Conservation (phyloP, 192 early-diverging fungal genomes). For the Chytriomyces sp. region DNA sequence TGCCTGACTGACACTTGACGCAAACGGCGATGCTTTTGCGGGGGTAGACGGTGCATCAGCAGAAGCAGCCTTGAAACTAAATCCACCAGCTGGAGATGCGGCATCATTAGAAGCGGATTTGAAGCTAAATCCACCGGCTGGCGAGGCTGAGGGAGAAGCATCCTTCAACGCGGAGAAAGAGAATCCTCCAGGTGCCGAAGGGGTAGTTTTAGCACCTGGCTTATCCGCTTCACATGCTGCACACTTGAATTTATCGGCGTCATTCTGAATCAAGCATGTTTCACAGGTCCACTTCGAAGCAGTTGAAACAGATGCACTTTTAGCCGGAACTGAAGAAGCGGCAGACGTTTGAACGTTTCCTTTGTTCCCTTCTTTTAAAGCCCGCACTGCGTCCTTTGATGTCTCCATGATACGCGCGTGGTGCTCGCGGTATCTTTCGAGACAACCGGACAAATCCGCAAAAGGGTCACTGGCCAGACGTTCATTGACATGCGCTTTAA, state of each 20-base stretch:
- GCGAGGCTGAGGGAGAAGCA: no score
- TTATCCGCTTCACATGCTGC: constrained; percentile 2
- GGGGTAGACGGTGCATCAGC: neutral
- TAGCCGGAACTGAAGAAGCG: neutral
- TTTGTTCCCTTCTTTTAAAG: constrained; percentile 7
- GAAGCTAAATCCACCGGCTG: no score
- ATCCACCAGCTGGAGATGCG: no score
- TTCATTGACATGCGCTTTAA: neutral
- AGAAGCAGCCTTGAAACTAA: no score
- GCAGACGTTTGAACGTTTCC: neutral
- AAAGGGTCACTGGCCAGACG: constrained; percentile 11
- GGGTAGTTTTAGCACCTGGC: neutral
- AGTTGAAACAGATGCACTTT: neutral
- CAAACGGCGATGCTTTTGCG: neutral
- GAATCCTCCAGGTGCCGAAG: no score
- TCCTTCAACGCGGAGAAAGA: no score
- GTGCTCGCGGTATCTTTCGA: neutral
- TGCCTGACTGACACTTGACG: neutral
- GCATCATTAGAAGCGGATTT: no score
- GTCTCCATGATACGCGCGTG: neutral
- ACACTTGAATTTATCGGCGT: constrained; percentile 2
- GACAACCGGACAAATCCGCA: constrained; percentile 4
- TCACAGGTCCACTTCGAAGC: constrained; percentile 5
- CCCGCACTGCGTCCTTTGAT: neutral
- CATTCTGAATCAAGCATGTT: neutral